These are phyloP conservation scores for Triangularia verruculosa DNA, from an alignment of 2,329 filamentous ascomycete genomes.

Conservation along the genomic window DNA sequence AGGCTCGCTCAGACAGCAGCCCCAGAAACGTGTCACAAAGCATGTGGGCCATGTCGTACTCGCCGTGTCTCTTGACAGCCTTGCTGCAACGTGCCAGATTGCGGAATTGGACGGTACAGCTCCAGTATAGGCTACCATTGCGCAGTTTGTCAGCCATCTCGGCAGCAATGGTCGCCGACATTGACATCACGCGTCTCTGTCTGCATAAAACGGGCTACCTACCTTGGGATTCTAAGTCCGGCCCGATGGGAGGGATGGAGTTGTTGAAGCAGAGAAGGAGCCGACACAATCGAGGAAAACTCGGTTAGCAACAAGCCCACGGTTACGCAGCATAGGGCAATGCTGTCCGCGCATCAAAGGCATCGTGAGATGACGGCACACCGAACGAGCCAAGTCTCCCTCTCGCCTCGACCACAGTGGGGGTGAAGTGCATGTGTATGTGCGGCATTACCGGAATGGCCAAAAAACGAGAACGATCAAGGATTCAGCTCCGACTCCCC, in stretches of 20 bases:
- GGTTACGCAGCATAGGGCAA: too few species aligned
- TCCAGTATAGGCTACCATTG: neutral
- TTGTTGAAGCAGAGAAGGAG: too few species aligned
- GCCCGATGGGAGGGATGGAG: neutral
- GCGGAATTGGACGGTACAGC: neutral
- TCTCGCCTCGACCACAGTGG: neutral
- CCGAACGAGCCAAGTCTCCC: too few species aligned
- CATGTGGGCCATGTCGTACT: neutral
- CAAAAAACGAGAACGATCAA: neutral
- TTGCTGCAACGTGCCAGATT: neutral
- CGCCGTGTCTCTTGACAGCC: neutral
- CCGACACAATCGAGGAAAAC: neutral
- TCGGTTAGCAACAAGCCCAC: neutral
- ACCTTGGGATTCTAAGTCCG: too few species aligned
- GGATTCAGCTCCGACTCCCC: neutral
- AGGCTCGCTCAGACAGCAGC: neutral
- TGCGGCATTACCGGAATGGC: neutral
- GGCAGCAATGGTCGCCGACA: neutral
- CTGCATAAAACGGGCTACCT: neutral
- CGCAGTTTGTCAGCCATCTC: neutral
- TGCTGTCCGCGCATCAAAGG: neutral
- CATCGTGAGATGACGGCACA: neutral
- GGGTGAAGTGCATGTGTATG: too few species aligned
- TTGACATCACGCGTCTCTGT: neutral
- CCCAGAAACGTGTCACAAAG: neutral